These are phyloP conservation scores for Pneumocystis carinii DNA, from an alignment of 1,139 yeast species.

Conservation along the genomic window DNA sequence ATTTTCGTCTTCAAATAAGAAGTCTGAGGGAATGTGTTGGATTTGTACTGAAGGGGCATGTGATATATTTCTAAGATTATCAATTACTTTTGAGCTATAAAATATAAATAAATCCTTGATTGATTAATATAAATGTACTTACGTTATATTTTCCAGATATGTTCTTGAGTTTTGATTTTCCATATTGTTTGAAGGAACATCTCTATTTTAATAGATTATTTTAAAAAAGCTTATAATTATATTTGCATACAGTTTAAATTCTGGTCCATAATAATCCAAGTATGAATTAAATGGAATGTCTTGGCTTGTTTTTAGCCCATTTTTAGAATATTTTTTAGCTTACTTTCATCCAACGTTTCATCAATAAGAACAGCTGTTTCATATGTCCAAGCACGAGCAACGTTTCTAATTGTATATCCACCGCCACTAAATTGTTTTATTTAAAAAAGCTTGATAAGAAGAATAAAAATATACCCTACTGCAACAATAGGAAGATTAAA, in stretches of 20 bases:
- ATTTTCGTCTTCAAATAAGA: not conserved
- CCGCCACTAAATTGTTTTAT: not conserved
- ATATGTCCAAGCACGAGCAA: slow-evolving; percentile 68
- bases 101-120: not conserved
- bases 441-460: slow-evolving; percentile 20
- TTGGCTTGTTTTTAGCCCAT: slow-evolving; percentile 46
- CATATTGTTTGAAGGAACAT: slow-evolving; percentile 6
- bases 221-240: not conserved
- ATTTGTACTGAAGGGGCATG: slow-evolving; percentile 10
- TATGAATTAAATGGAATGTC: slow-evolving; percentile 76
- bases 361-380: slow-evolving; percentile 48
- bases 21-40: not conserved
- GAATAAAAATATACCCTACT: slow-evolving; percentile 82
- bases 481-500: slow-evolving; percentile 80
- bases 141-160: slow-evolving; percentile 7
- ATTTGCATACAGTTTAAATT: slow-evolving; percentile 15
- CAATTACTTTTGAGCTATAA: slow-evolving; percentile 4
- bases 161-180: slow-evolving; percentile 7
- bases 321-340: slow-evolving; percentile 17
- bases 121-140: not conserved
- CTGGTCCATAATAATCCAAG: slow-evolving; percentile 45
- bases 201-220: not conserved
- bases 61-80: slow-evolving; percentile 4
- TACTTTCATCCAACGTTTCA: slow-evolving; percentile 7
- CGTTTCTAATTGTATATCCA: slow-evolving; percentile 53